These are phyloP conservation scores for Leccinum ochraceum DNA, from an alignment of 768 basidiomycete genomes.

Conservation along the genomic window DNA sequence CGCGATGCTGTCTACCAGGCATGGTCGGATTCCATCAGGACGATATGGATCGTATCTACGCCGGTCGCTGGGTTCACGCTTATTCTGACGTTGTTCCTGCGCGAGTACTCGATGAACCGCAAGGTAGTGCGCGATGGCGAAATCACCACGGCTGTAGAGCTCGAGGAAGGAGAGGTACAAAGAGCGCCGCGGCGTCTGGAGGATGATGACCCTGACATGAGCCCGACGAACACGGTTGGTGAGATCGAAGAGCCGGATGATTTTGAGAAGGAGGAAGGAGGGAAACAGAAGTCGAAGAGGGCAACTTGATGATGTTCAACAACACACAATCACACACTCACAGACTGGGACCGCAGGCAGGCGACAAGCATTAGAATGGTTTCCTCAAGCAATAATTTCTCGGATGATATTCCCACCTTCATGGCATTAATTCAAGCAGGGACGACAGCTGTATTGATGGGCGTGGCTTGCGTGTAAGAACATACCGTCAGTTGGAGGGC, in stretches of 20 bases:
- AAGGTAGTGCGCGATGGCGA: conserved; percentile 42
- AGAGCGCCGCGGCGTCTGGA: no score
- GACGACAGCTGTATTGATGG: background rate
- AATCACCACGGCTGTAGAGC: conserved; percentile 27
- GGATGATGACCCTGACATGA: conserved; percentile 1
- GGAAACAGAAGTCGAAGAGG: background rate
- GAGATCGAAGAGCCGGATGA: background rate
- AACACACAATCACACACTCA: background rate
- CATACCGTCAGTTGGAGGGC: no score
- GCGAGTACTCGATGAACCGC: conserved; percentile 58
- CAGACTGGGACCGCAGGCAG: background rate
- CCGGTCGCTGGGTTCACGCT: conserved; percentile 57
- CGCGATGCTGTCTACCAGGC: conserved; percentile 58
- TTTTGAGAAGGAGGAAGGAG: background rate
- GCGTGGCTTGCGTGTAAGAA: no score
- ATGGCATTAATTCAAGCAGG: background rate
- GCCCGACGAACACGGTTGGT: background rate
- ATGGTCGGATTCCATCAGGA: conserved; percentile 60
- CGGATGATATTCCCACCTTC: background rate
- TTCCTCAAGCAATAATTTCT: background rate
- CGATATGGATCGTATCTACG: conserved; percentile 65
- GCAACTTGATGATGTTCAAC: background rate
- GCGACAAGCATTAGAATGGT: background rate
- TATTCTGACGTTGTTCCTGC: conserved; percentile 46
- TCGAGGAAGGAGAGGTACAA: conserved; percentile 27